A percentile compares a stretch with the other conserved stretches of the same genome.
Evolutionary conservation across 768 basidiomycete species (phyloP).

Genomic region (Pulveroboletus ravenelii): DNA sequence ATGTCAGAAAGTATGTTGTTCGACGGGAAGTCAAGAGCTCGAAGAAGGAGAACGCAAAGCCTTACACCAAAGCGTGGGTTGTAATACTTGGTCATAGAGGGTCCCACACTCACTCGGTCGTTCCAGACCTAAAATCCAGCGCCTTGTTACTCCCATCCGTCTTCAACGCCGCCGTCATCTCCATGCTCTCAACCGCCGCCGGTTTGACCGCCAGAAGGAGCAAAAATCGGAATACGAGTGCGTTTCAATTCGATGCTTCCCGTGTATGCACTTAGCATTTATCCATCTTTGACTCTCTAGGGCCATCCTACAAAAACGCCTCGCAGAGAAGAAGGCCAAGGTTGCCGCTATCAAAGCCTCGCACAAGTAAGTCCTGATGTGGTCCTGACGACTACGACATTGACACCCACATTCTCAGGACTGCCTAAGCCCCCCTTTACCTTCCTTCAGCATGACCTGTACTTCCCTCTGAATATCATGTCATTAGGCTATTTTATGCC

Average conservation of each 20-base stretch:
- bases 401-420: conserved; percentile 7
- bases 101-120: background rate
- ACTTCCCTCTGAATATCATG: conserved; percentile 19
- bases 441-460: conserved; percentile 9
- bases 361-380: conserved; percentile 50
- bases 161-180: conserved; percentile 96
- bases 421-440: conserved; percentile 13
- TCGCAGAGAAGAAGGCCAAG: conserved; percentile 92
- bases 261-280: background rate
- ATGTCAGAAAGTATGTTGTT: conserved; percentile 97
- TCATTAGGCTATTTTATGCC: conserved; percentile 20
- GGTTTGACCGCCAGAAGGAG: conserved; percentile 89
- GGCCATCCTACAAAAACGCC: conserved; percentile 77
- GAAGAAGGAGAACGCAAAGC: conserved; percentile 89
- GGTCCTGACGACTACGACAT: background rate
- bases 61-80: conserved; percentile 94
- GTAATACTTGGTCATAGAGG: background rate
- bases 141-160: conserved; percentile 90
- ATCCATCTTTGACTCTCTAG: conserved; percentile 28
- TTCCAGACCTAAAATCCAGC: conserved; percentile 88
- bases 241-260: conserved; percentile 17
- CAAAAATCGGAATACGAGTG: conserved; percentile 93
- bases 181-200: conserved; percentile 80
- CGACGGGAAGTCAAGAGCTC: conserved; percentile 81
- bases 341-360: conserved; percentile 82